Evolutionary conservation across 495 filamentous ascomycete genomes (phyloP).

Genomic region (Aspergillus homomorphus): DNA sequence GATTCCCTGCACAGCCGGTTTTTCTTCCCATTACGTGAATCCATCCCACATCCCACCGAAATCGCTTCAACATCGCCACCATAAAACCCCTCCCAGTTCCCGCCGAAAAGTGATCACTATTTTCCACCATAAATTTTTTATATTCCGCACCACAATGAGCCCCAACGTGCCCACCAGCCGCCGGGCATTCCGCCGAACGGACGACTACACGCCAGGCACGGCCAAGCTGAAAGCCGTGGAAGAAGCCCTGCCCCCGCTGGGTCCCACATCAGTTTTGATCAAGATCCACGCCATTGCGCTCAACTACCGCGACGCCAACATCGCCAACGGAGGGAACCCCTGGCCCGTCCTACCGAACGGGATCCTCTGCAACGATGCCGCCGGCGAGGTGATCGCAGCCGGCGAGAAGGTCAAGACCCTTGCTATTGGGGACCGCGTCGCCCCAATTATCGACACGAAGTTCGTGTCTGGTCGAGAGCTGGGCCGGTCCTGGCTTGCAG

Average conservation of each 20-base stretch:
- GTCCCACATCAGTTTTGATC: conserved; percentile 35
- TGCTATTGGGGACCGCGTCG: conserved; percentile 28
- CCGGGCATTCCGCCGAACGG: conserved; percentile 28
- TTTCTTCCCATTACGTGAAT: too few relatives aligned
- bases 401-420: conserved; percentile 29
- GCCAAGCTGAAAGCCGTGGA: conserved; percentile 23
- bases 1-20: too few relatives aligned
- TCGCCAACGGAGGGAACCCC: conserved; percentile 36
- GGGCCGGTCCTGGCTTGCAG: conserved; percentile 31
- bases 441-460: conserved; percentile 31
- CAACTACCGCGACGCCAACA: conserved; percentile 46
- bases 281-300: conserved; percentile 40
- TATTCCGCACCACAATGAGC: too few relatives aligned
- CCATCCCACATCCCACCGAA: too few relatives aligned
- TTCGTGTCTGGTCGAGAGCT: conserved; percentile 25
- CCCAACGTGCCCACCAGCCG: too few relatives aligned
- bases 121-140: too few relatives aligned
- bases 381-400: conserved; percentile 34
- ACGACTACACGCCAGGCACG: conserved; percentile 28
- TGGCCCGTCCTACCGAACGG: conserved; percentile 33
- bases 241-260: conserved; percentile 22
- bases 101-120: too few relatives aligned
- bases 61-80: too few relatives aligned
- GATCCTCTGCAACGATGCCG: conserved; percentile 35
- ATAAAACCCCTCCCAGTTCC: too few relatives aligned